Base-by-base conservation (phyloP, 768 basidiomycete species). In the Epithele typhae region DNA sequence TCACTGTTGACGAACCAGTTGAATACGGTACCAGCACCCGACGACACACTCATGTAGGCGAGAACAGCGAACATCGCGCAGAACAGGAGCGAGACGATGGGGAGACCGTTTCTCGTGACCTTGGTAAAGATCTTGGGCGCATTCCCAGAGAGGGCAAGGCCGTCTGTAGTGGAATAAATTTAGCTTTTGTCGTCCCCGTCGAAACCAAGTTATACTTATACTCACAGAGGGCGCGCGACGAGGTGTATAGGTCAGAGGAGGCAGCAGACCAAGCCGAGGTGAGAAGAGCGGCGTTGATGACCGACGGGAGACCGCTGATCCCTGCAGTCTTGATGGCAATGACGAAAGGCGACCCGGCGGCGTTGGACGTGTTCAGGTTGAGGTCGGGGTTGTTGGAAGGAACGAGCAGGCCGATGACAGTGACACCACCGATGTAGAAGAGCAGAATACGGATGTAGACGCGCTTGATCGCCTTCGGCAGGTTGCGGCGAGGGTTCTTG, bases 231-330 rank as follows among this genome's bases (percentile, higher is more conserved):
- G 87, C 87, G 45, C 88, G 82, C 15, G 92, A 92, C 37, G 85
- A 84, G 3, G 91, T 93, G 68, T 92, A 95, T 37, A 96, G 64
- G 62, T 95, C 92, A 62, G 85, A 87, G 19, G 84, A 84, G 5
- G 88, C 90, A 25, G 93, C 92, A 21, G 92, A 95, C 85, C 89
- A 93, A 5, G 93, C 92, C 3, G 92, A 90, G 32, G 87, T 90
- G 53, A 98, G 67, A 12, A 95, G 73, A 62, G 79, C 82, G 3
- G 85, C 87, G 59, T 90, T 92, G 61, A 91, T 89, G 32, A 90
- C 70, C 83, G 82, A 85, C 15, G 94, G 93, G 1, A 96, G 67
- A 5, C 70, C 75, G 54, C 81, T 86, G 64, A 96, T 97, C n/a
- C 95, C 94, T 6, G 93, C 83, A 36, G 72, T 77, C 57, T 76